Percentiles rank a stretch among this genome's conserved stretches.
Evolutionary conservation across 352 stramenopile genomes (phyloP).

Genomic region (Salisapilia sapeloensis): DNA sequence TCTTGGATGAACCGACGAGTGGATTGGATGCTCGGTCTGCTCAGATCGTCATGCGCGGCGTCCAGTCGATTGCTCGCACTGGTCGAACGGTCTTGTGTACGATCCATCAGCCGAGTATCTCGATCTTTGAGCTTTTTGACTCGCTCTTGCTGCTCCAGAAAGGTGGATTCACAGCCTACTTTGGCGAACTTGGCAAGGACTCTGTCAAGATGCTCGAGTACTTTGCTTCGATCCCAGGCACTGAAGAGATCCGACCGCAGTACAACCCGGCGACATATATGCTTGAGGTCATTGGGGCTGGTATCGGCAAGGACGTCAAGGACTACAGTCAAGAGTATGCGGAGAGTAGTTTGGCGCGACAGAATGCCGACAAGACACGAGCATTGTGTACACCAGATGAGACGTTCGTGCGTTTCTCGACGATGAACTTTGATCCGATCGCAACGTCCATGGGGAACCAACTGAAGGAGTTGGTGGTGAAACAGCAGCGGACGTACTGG

Average conservation of each 20-base stretch:
- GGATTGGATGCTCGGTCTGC: slow-evolving; percentile 76
- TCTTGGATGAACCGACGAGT: slow-evolving; percentile 87
- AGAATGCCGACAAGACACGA: slow-evolving; percentile 13
- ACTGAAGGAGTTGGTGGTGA: slow-evolving; percentile 7
- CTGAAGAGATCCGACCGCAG: slow-evolving; percentile 36
- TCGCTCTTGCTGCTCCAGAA: slow-evolving; percentile 66
- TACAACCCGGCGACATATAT: slow-evolving; percentile 86
- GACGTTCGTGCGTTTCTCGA: slow-evolving; percentile 19
- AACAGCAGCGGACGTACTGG: slow-evolving; percentile 29
- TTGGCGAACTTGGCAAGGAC: slow-evolving; percentile 74
- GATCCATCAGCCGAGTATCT: slow-evolving; percentile 74
- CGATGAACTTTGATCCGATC: slow-evolving; percentile 22
- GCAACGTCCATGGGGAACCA: slow-evolving; percentile 24
- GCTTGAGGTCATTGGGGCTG: slow-evolving; percentile 68
- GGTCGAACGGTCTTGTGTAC: slow-evolving; percentile 83
- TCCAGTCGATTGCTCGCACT: slow-evolving; percentile 71
- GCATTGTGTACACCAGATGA: slow-evolving; percentile 6
- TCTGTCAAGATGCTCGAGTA: slow-evolving; percentile 76
- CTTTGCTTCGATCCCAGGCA: slow-evolving; percentile 62
- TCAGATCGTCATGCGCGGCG: slow-evolving; percentile 72
- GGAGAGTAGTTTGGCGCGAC: slow-evolving; percentile 13
- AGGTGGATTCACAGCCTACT: slow-evolving; percentile 50
- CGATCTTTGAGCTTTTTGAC: slow-evolving; percentile 89
- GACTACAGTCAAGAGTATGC: slow-evolving; percentile 33
- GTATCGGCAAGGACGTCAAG: slow-evolving; percentile 24